Evolutionary conservation across 148 eudicot genomes (phyloP).

Genomic region (Rhododendron ferrugineum): DNA sequence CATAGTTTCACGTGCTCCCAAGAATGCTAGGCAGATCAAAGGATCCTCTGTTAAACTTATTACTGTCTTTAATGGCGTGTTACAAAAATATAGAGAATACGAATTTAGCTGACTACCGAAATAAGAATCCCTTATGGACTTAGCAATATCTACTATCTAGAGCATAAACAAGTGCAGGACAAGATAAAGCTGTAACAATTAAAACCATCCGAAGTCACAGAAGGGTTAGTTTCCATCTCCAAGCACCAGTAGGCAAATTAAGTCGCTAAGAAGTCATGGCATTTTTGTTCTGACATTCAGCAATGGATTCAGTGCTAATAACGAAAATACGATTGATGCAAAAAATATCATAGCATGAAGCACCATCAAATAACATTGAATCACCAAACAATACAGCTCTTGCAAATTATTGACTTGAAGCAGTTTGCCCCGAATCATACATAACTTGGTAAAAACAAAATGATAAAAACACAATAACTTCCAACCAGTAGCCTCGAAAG

Average conservation of each 20-base stretch:
- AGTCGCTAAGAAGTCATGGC: not conserved
- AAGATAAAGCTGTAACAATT: slow-evolving; percentile 2
- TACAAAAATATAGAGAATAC: not conserved
- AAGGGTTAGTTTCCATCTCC: not conserved
- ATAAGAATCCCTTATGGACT: not conserved
- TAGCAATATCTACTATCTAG: not conserved
- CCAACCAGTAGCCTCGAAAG: not conserved
- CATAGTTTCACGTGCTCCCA: not conserved
- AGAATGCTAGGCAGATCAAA: not conserved
- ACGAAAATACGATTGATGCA: not conserved
- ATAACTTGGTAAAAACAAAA: not conserved
- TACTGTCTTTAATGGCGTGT: not conserved
- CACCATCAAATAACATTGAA: not conserved
- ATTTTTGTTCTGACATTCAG: not conserved
- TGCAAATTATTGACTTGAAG: slow-evolving; percentile 13
- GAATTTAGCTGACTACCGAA: not conserved
- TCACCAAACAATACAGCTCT: slow-evolving; percentile 4
- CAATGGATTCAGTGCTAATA: not conserved
- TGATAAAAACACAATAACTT: not conserved
- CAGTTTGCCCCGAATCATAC: slow-evolving; percentile 7
- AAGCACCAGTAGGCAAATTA: not conserved
- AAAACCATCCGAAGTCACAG: not conserved
- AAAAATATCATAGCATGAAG: not conserved
- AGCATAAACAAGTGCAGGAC: not conserved
- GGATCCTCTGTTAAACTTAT: not conserved